Evolutionary conservation across 345 rosid genomes (phyloP), one percentile per base, ranked within the genome.

Genomic region (Erodium maritimum): DNA sequence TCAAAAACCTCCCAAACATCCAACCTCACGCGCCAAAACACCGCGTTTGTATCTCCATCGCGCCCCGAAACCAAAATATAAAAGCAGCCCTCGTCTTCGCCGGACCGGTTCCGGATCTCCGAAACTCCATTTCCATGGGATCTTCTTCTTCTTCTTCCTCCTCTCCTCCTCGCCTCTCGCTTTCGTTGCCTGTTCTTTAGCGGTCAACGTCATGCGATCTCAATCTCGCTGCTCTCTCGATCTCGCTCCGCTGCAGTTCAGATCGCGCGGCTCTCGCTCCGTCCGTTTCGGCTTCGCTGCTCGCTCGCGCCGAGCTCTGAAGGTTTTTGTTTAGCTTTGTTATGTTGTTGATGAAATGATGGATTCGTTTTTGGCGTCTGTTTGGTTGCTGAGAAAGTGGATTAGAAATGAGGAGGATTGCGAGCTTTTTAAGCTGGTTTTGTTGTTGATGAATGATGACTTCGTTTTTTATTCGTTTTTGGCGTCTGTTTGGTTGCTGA

Each of bases 261-360:
- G 37, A 29, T 29, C 37, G 37, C 37, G 37, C 37, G 12, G 48
- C 17, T 10, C 48, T 42, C 48, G 16, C 16, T 42, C 48, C 48
- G 48, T 12, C 12, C 14, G 17, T 10, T 11, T 42, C 17, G 48
- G 48, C 12, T 14, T 14, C 56, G 14, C 9, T 23, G 7, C 24
- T 23, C 25, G 56, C 22, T 20, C 74, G 58, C 56, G 20, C 25
- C 23, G 68, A 54, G 45, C 64, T 34, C 52, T 55, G 64, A 69
- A 66, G 25, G 56, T 54, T 5, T 20, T 54, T 3, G 12, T 22
- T 52, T n/a, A n/a, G 22, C 18, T 19, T 52, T 19, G 56, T 21
- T 56, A n/a, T n/a, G n/a, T n/a, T 12, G n/a, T 51, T 19, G n/a
- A 50, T 56, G 5, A 5, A 29, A 5, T 25, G 3, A 25, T 25